phyloP scores from a whole-genome alignment of 2,329 filamentous ascomycete species.

The Colletotrichum trifolii region DNA sequence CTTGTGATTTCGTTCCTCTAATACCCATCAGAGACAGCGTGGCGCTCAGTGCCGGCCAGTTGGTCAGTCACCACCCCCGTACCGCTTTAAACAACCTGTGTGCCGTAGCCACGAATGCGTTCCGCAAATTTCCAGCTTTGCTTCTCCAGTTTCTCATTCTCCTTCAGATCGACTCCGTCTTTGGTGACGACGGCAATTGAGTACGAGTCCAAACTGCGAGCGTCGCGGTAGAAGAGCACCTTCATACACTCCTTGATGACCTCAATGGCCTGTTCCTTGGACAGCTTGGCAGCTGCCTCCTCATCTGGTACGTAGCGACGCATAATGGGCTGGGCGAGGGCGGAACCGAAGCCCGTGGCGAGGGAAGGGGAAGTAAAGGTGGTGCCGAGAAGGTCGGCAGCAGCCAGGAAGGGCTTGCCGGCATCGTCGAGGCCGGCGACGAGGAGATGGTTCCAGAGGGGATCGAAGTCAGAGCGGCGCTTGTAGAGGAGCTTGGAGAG shows the following conservation, averaged over 20 bases:
- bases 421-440: slow-evolving; percentile 88
- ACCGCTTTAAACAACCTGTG: slow-evolving; percentile 71
- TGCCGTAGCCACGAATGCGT: slow-evolving; percentile 93
- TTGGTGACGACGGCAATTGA: slow-evolving; percentile 90
- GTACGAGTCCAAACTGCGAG: slow-evolving; percentile 90
- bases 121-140: slow-evolving; percentile 99
- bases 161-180: slow-evolving; percentile 86
- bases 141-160: slow-evolving; percentile 88
- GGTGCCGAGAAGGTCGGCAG: slow-evolving; percentile 90
- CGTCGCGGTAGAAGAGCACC: slow-evolving; percentile 97
- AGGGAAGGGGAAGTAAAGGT: slow-evolving; percentile 89
- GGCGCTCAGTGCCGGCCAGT: too few relatives aligned
- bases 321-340: slow-evolving; percentile 93
- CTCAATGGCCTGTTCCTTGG: slow-evolving; percentile 81
- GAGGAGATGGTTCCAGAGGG: slow-evolving; percentile 95
- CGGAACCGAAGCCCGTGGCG: slow-evolving; percentile 92
- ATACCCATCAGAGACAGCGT: neutral
- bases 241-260: slow-evolving; percentile 96
- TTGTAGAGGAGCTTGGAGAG: slow-evolving; percentile 96
- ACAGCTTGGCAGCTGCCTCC: slow-evolving; percentile 76
- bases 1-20: slow-evolving; percentile 25
- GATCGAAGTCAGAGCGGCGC: slow-evolving; percentile 94
- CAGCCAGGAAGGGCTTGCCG: slow-evolving; percentile 87
- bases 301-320: slow-evolving; percentile 87
- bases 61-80: neutral